Evolutionary conservation across 2,329 filamentous ascomycete species (phyloP), one percentile per base, ranked within the genome.

Genomic region (Harringtonia lauricola): DNA sequence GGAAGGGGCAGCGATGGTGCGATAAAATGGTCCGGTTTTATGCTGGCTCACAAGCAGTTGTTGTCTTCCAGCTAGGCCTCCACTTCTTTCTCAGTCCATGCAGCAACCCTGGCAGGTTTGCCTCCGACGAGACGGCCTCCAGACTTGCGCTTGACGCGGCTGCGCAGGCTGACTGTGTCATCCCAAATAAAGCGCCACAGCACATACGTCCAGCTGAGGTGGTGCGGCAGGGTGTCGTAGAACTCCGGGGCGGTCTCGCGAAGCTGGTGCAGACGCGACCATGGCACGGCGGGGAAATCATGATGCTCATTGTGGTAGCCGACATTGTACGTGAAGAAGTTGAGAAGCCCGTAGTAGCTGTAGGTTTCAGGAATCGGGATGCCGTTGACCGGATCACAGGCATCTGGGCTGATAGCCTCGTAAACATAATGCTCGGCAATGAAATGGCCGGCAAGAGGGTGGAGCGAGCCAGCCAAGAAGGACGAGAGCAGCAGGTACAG

Each of bases 221-320:
- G 90, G 50, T 74, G 76, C 10, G 92, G 92, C 52, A 98, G 67
- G 47, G 85, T 83, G 51, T 83, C 79, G 65, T 98, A 98, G 60
- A 95, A 98, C 64, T 96, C 92, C 51, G 74, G 74, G 1, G 92
- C 92, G 45, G 94, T 84, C 50, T 78, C 66, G 57, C 89, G 79
- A 43, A 98, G 70, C 57, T 72, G 72, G 43, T 81, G 84, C 33
- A 98, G 73, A 28, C 83, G 74, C 10, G 88, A 95, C 92, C 92
- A 98, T 0, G 92, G 90, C 38, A 98, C 78, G 39, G 92, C 92
- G 12, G 92, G 92, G 66, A 98, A 98, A 64, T 98, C 92, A 63
- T 98, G 92, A 65, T 98, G 92, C 70, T 98, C 92, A 61, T 98
- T 98, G 70, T 98, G 92, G 57, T 95, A 69, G 42, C 92, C 92